Percentiles rank a stretch among this genome's conserved stretches.
Conservation (phyloP, 2,329 filamentous ascomycete species). For the Aspergillus sp. region DNA sequence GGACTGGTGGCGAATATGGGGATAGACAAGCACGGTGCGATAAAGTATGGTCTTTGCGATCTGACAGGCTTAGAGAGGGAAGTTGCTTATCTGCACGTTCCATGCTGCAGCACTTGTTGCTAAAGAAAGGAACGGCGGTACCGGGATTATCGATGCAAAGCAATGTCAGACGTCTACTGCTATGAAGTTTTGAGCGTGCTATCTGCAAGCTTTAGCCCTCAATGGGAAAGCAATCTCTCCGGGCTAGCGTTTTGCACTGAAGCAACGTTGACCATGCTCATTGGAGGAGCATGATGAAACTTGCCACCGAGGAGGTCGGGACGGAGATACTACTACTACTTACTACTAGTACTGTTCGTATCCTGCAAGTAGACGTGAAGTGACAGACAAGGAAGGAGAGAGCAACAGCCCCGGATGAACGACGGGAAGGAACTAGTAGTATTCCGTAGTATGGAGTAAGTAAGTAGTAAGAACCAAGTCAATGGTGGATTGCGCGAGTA, state of each 20-base stretch:
- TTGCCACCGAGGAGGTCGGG: constrained; percentile 14
- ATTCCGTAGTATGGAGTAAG: constrained; percentile 5
- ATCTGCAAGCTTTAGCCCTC: constrained; percentile 2
- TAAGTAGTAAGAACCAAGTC: constrained; percentile 4
- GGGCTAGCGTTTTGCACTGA: constrained; percentile 2
- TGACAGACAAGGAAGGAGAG: not conserved
- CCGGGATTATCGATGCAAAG: not conserved
- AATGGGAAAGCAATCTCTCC: too few relatives aligned
- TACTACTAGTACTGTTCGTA: not conserved
- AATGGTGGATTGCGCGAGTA: constrained; percentile 1
- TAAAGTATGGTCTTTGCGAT: constrained; percentile 12
- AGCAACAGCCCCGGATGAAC: not conserved
- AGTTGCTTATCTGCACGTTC: not conserved
- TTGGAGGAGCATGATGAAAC: not conserved
- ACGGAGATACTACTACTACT: not conserved
- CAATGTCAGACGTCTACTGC: not conserved
- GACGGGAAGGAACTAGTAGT: not conserved
- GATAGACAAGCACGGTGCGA: not conserved
- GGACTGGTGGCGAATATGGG: constrained; percentile 13
- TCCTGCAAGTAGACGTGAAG: not conserved
- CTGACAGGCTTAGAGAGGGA: constrained; percentile 14
- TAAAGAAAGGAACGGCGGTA: not conserved
- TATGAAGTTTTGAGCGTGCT: not conserved
- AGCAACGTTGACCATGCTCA: not conserved
- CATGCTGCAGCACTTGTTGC: not conserved